Conservation (phyloP, 2,329 filamentous ascomycete species). For the Talaromyces islandicus region DNA sequence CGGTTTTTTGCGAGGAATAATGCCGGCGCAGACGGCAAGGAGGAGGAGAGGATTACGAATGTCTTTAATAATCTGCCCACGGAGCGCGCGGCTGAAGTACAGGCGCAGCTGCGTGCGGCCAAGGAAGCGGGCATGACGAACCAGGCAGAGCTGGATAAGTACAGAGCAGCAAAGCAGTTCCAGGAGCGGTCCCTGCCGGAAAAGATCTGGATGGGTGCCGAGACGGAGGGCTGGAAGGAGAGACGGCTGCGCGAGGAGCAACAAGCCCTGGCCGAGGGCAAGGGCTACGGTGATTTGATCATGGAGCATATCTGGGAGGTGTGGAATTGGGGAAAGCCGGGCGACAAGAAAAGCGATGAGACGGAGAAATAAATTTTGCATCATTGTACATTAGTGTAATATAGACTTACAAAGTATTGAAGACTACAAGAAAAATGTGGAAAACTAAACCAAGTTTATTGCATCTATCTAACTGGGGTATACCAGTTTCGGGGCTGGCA, state of each 20-base stretch:
- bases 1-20: slow-evolving; percentile 1
- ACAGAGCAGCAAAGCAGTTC: slow-evolving; percentile 23
- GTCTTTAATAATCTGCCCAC: slow-evolving; percentile 21
- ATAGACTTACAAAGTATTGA: background rate
- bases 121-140: slow-evolving; percentile 19
- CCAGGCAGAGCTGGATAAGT: slow-evolving; percentile 29
- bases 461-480: background rate
- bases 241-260: slow-evolving; percentile 35
- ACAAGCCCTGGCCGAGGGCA: slow-evolving; percentile 37
- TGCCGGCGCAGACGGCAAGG: background rate
- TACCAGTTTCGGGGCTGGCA: slow-evolving; percentile 1
- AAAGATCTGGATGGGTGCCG: slow-evolving; percentile 36
- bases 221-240: slow-evolving; percentile 40
- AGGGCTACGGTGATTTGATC: slow-evolving; percentile 41
- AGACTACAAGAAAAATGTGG: background rate
- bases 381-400: background rate
- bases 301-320: slow-evolving; percentile 43
- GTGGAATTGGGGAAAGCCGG: slow-evolving; percentile 33
- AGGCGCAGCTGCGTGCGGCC: slow-evolving; percentile 22
- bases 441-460: background rate
- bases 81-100: slow-evolving; percentile 28
- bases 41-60: background rate
- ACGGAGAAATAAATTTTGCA: background rate
- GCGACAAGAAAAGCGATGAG: slow-evolving; percentile 11
- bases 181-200: slow-evolving; percentile 23